phyloP scores from a whole-genome alignment of 768 basidiomycete species.

The Auricularia sp. region DNA sequence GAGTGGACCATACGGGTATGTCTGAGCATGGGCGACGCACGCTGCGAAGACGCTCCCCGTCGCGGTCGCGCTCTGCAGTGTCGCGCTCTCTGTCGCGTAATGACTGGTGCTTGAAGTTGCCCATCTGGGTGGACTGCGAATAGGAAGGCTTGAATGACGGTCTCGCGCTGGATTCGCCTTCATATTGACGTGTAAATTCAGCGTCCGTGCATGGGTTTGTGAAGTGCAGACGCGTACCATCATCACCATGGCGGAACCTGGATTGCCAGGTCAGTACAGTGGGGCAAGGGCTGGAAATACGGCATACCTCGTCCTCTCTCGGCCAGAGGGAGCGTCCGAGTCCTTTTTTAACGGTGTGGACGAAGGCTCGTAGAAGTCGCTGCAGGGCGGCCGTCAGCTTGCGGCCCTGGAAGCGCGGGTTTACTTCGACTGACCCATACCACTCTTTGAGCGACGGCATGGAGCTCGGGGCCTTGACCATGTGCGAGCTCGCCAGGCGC shows the following conservation, averaged over 20 bases:
- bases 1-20: constrained; percentile 1
- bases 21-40: constrained; percentile 28
- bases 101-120: constrained; percentile 85
- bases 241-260: constrained; percentile 68
- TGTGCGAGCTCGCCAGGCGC: constrained; percentile 58
- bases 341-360: constrained; percentile 51
- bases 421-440: constrained; percentile 65
- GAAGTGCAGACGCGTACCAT: constrained; percentile 35
- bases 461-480: constrained; percentile 56
- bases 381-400: constrained; percentile 14
- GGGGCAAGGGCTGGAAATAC: not conserved
- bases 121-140: constrained; percentile 85
- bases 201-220: constrained; percentile 5
- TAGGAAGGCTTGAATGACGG: constrained; percentile 62
- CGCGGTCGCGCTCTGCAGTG: constrained; percentile 29
- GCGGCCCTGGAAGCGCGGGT: not conserved
- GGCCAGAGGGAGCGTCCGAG: constrained; percentile 30
- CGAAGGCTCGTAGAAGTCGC: constrained; percentile 50
- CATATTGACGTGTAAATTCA: not conserved
- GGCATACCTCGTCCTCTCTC: constrained; percentile 3
- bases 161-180: constrained; percentile 42
- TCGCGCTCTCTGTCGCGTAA: constrained; percentile 39
- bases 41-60: constrained; percentile 54
- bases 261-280: not conserved
- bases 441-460: constrained; percentile 81